A percentile compares a stretch with the other conserved stretches of the same genome.
These are phyloP conservation scores for Kwoniella sp. DNA, from an alignment of 768 basidiomycete genomes.

Conservation along the genomic window DNA sequence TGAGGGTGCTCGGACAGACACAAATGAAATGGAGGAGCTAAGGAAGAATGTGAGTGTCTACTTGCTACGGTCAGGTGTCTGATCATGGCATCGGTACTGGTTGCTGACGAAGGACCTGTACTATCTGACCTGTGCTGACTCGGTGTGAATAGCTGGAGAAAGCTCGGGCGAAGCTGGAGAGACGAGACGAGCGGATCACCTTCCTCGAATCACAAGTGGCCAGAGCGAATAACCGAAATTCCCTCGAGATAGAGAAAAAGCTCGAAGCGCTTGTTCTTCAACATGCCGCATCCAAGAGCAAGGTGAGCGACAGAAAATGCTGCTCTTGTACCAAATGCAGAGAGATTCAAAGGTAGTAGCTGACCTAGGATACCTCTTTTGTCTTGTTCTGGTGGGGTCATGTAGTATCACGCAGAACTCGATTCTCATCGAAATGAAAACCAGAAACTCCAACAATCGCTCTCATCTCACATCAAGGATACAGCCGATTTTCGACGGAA, in stretches of 20 bases:
- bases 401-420: constrained; percentile 11
- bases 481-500: neutral
- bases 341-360: no score
- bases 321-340: no score
- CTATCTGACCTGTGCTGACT: no score
- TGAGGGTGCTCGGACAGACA: constrained; percentile 57
- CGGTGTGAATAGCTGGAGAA: constrained; percentile 31
- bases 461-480: neutral
- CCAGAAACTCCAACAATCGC: neutral
- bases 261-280: constrained; percentile 25
- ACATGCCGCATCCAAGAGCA: constrained; percentile 26
- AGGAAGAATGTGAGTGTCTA: constrained; percentile 54
- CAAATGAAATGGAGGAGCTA: constrained; percentile 61
- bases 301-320: no score
- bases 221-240: neutral
- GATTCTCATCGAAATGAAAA: neutral
- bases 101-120: no score
- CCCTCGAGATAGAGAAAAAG: constrained; percentile 20
- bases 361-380: no score
- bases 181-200: constrained; percentile 32
- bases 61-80: no score
- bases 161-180: constrained; percentile 26
- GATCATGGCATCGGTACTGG: no score
- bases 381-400: no score
- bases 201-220: neutral